Conservation (phyloP, 139 green algal genomes). For the Chlamydomonas eustigma region DNA sequence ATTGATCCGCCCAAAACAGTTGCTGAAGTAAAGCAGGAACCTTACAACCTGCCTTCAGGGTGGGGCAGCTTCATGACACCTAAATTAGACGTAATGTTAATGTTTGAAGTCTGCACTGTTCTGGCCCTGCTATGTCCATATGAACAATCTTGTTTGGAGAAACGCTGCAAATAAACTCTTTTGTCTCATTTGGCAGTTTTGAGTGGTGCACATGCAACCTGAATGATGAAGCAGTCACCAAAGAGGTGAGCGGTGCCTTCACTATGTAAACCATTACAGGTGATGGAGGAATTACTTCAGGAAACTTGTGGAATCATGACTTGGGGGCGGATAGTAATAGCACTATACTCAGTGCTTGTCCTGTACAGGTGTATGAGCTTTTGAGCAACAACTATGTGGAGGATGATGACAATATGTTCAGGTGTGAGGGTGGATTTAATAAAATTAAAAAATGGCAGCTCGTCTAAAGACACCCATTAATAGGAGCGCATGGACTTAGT, state of each 20-base stretch:
- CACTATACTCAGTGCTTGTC: neutral
- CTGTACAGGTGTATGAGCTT: slow-evolving; percentile 85
- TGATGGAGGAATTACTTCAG: neutral
- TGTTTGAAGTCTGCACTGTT: too few species aligned
- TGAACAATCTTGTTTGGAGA: neutral
- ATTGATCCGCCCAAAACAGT: slow-evolving; percentile 82
- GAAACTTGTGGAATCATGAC: neutral
- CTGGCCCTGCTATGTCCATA: too few species aligned
- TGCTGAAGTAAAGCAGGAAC: slow-evolving; percentile 73
- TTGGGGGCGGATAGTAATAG: neutral
- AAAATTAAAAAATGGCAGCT: too few species aligned
- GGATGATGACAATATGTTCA: slow-evolving; percentile 98
- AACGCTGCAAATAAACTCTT: too few species aligned
- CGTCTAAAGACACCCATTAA: too few species aligned
- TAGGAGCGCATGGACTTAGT: too few species aligned
- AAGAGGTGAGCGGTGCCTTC: slow-evolving; percentile 38
- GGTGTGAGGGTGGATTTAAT: too few species aligned
- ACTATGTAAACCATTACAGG: neutral
- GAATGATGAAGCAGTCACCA: slow-evolving; percentile 48
- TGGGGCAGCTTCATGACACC: too few species aligned
- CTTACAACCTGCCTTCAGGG: slow-evolving; percentile 74
- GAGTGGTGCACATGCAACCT: slow-evolving; percentile 90
- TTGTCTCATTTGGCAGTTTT: slow-evolving; percentile 62
- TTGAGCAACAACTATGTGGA: slow-evolving; percentile 95
- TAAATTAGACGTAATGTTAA: too few species aligned